Conservation (phyloP, 495 filamentous ascomycete species). For the Neurospora sp. region DNA sequence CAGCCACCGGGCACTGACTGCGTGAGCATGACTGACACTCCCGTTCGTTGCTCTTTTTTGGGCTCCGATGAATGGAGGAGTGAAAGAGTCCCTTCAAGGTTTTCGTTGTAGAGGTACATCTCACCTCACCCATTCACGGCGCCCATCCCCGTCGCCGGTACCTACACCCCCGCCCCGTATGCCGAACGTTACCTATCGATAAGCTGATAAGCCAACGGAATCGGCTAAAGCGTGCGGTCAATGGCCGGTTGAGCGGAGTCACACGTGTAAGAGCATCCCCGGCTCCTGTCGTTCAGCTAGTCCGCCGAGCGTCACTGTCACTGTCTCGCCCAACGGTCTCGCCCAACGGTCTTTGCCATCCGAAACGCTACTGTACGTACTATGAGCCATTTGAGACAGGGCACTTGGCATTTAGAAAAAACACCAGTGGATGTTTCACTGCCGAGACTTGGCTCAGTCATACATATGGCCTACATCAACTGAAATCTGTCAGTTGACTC, state of each 20-base stretch:
- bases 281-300: not conserved
- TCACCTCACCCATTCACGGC: not conserved
- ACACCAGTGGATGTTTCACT: not conserved
- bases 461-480: not conserved
- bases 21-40: not conserved
- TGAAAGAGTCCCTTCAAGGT: not conserved
- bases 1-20: not conserved
- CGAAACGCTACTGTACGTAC: not conserved
- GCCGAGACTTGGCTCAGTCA: not conserved
- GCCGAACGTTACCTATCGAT: not conserved
- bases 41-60: not conserved
- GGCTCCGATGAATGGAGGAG: not conserved
- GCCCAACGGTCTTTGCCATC: not conserved
- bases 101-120: not conserved
- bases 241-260: not conserved
- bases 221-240: not conserved
- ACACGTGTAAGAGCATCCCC: not conserved
- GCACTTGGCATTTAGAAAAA: not conserved
- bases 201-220: not conserved
- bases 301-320: too few relatives aligned
- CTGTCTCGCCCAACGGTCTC: not conserved
- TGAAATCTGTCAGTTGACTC: not conserved
- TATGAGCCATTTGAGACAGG: not conserved
- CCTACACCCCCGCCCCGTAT: not conserved
- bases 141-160: not conserved